Evolutionary conservation across 192 early-diverging fungal species (phyloP).

Genomic region (Backusella macrospora): DNA sequence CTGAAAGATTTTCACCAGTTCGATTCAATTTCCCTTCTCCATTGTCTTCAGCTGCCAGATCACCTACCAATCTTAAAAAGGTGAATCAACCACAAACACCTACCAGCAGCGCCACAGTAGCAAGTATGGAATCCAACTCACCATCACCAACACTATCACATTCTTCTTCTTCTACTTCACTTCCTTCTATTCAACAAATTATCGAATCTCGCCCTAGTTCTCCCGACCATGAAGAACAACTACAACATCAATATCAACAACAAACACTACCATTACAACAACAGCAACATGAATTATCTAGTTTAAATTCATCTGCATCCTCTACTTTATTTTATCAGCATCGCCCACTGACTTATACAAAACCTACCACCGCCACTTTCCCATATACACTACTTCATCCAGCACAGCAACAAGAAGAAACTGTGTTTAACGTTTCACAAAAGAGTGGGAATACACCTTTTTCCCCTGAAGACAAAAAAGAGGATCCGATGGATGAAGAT

Average conservation of each 20-base stretch:
- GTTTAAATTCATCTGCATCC: background rate
- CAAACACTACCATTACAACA: constrained; percentile 2
- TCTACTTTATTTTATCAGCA: constrained; percentile 34
- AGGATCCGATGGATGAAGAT: constrained; percentile 20
- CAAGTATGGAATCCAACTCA: constrained; percentile 2
- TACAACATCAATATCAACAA: background rate
- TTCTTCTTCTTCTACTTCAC: constrained; percentile 11
- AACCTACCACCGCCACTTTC: background rate
- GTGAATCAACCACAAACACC: constrained; percentile 10
- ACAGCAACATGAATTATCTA: background rate
- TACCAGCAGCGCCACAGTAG: background rate
- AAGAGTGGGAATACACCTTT: background rate
- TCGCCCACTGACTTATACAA: constrained; percentile 21
- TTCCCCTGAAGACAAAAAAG: constrained; percentile 12
- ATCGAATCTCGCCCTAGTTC: constrained; percentile 20
- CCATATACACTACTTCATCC: constrained; percentile 27
- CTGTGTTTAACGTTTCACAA: background rate
- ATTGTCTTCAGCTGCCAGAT: constrained; percentile 11
- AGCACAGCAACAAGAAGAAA: background rate
- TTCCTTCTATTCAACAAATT: constrained; percentile 29
- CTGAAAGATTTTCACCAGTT: constrained; percentile 6
- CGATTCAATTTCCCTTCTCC: constrained; percentile 15
- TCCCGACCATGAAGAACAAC: constrained; percentile 10
- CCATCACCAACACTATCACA: constrained; percentile 10
- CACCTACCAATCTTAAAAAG: constrained; percentile 11